Evolutionary conservation across 257 asterid genomes (phyloP).

Genomic region (Primulina tabacum): DNA sequence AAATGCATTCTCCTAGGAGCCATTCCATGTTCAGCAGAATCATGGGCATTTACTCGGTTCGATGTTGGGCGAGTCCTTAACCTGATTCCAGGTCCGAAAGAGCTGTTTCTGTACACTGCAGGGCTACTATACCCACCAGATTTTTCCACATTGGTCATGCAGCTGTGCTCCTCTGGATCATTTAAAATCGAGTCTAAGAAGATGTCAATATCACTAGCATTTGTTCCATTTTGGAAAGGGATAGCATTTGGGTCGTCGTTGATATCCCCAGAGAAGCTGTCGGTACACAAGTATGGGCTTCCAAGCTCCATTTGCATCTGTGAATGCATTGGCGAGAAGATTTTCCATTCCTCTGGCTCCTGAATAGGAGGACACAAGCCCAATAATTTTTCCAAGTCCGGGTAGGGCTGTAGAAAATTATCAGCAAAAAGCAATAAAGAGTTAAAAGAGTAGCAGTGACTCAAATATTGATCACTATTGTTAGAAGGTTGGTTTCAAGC

Average conservation of each 20-base stretch:
- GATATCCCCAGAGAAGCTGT: constrained; percentile 29
- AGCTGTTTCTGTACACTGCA: constrained; percentile 24
- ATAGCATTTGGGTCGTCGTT: constrained; percentile 23
- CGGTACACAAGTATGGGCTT: constrained; percentile 33
- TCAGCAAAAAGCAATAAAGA: background rate
- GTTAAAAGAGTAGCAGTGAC: background rate
- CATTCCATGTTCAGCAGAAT: constrained; percentile 45
- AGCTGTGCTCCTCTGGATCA: constrained; percentile 47
- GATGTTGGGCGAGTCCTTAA: constrained; percentile 41
- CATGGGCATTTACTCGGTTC: constrained; percentile 21
- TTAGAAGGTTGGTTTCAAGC: background rate
- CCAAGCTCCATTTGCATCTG: constrained; percentile 71
- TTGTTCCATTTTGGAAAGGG: constrained; percentile 56
- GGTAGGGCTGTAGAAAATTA: constrained; percentile 48
- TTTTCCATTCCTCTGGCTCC: constrained; percentile 45
- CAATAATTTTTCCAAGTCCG: constrained; percentile 55
- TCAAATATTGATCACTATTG: background rate
- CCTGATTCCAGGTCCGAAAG: constrained; percentile 54
- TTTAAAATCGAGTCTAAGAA: constrained; percentile 58
- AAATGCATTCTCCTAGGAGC: constrained; percentile 72
- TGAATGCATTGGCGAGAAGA: constrained; percentile 64
- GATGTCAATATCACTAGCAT: constrained; percentile 40
- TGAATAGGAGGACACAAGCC: constrained; percentile 33
- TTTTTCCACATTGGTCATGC: constrained; percentile 19
- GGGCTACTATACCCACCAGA: constrained; percentile 19